Conservation (phyloP, 2,329 filamentous ascomycete species). For the Stagonosporopsis cucurbitacearum region DNA sequence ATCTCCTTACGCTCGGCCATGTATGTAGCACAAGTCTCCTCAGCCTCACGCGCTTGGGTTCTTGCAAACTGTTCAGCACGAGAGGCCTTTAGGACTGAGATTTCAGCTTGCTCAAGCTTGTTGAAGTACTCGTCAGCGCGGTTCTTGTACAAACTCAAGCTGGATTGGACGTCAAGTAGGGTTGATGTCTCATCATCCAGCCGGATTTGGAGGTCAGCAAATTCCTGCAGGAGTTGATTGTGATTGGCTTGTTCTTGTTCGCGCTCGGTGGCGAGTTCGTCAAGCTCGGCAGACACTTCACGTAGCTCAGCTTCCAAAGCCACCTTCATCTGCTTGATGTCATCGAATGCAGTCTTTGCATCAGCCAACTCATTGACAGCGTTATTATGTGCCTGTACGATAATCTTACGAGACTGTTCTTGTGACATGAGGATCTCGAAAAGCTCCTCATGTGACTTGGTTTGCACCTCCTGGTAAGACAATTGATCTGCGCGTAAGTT, state of each 20-base stretch:
- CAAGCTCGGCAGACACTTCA: conserved; percentile 81
- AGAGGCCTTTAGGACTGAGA: conserved; percentile 88
- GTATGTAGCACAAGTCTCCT: conserved; percentile 86
- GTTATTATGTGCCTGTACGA: conserved; percentile 85
- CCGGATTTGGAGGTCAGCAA: conserved; percentile 90
- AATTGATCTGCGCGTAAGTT: conserved; percentile 86
- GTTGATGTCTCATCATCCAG: conserved; percentile 89
- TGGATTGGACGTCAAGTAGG: conserved; percentile 81
- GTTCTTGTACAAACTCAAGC: conserved; percentile 86
- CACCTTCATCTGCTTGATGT: conserved; percentile 80
- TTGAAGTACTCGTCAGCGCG: conserved; percentile 95
- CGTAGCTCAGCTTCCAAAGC: conserved; percentile 85
- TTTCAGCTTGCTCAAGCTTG: conserved; percentile 96
- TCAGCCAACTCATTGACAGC: conserved; percentile 85
- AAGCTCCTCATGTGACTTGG: conserved; percentile 92
- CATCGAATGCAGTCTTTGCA: conserved; percentile 85
- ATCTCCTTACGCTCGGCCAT: conserved; percentile 93
- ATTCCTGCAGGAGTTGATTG: conserved; percentile 87
- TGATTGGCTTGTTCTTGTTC: conserved; percentile 90
- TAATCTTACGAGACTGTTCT: conserved; percentile 81
- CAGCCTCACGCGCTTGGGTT: conserved; percentile 85
- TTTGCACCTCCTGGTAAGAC: conserved; percentile 87
- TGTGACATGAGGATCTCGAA: conserved; percentile 92
- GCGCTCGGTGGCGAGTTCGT: conserved; percentile 76
- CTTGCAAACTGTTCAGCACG: conserved; percentile 95